Evolutionary conservation across 306 rosid species (phyloP).

Genomic region (Benincasa hispida): DNA sequence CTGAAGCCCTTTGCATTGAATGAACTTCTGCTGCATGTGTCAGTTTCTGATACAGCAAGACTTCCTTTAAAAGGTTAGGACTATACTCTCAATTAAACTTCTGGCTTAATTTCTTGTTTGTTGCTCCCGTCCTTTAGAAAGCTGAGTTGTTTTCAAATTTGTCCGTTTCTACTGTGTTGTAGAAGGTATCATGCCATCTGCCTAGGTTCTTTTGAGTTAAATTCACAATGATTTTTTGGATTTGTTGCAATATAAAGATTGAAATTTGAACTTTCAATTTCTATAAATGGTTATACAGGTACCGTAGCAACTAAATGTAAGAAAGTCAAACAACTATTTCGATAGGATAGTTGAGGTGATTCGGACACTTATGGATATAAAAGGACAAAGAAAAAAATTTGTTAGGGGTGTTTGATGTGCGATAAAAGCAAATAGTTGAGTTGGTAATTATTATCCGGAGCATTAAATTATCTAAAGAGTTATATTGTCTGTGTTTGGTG

Average conservation of each 20-base stretch:
- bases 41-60: background rate
- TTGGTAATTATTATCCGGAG: too few species aligned
- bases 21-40: background rate
- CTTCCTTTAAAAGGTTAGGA: background rate
- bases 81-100: background rate
- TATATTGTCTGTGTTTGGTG: too few species aligned
- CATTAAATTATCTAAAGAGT: too few species aligned
- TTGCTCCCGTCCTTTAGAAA: background rate
- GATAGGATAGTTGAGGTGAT: too few species aligned
- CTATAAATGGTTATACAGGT: too few species aligned
- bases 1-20: conserved; percentile 4
- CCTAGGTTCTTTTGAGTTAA: background rate
- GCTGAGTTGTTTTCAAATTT: background rate
- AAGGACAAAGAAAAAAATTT: too few species aligned
- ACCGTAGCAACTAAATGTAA: too few species aligned
- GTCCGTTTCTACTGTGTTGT: background rate
- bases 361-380: too few species aligned
- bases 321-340: too few species aligned
- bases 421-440: too few species aligned
- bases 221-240: background rate
- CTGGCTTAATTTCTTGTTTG: background rate
- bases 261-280: background rate
- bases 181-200: background rate
- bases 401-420: too few species aligned
- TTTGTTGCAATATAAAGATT: background rate